Evolutionary conservation across 1,284 basidiomycete genomes (phyloP).

Genomic region (Bjerkandera adusta): DNA sequence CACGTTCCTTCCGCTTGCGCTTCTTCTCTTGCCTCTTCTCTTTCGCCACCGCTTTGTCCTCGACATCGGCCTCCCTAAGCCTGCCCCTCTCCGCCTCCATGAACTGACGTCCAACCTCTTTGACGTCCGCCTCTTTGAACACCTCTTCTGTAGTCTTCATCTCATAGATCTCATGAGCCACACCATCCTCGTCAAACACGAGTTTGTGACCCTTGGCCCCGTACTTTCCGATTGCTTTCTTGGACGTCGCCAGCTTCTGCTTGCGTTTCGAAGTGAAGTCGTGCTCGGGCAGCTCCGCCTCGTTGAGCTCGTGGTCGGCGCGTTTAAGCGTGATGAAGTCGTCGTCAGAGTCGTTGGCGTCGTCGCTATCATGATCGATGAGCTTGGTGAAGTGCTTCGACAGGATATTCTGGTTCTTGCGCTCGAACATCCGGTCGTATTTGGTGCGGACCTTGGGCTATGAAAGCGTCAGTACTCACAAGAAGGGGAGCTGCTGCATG

Average conservation of each 20-base stretch:
- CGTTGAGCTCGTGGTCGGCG: conserved; percentile 76
- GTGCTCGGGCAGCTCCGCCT: conserved; percentile 34
- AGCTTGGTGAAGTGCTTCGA: conserved; percentile 92
- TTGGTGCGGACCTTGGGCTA: conserved; percentile 74
- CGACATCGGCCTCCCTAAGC: conserved; percentile 70
- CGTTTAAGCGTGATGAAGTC: conserved; percentile 96
- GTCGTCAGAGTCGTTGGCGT: conserved; percentile 54
- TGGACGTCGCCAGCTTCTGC: conserved; percentile 71
- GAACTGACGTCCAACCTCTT: conserved; percentile 67
- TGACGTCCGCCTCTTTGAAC: conserved; percentile 60
- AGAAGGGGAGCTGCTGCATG: not conserved
- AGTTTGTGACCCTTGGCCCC: conserved; percentile 68
- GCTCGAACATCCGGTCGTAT: conserved; percentile 98
- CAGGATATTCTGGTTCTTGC: conserved; percentile 93
- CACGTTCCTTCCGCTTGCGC: conserved; percentile 84
- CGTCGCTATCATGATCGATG: conserved; percentile 60
- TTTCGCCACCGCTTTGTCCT: conserved; percentile 81
- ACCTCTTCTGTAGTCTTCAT: conserved; percentile 73
- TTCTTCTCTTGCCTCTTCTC: conserved; percentile 87
- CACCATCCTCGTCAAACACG: conserved; percentile 86
- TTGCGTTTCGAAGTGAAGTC: conserved; percentile 58
- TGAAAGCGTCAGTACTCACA: not conserved
- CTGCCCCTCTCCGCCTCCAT: conserved; percentile 70
- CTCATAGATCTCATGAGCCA: conserved; percentile 79
- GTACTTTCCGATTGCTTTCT: conserved; percentile 70